Conservation (phyloP, 768 basidiomycete genomes). For the Hortiboletus flavorubellus region DNA sequence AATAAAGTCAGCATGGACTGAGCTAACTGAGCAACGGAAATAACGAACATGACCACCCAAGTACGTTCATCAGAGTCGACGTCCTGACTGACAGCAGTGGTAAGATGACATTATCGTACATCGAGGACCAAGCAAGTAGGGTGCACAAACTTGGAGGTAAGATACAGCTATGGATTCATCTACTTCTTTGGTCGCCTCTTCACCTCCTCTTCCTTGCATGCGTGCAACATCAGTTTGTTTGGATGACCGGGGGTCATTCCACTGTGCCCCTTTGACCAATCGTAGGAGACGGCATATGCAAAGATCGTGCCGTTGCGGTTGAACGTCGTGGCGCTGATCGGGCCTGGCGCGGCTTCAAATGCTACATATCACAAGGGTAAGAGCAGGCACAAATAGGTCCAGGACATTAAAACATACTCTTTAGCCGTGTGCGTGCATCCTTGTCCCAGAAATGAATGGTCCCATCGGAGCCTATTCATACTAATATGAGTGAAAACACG, state of each 20-base stretch:
- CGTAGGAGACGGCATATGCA: conserved; percentile 90
- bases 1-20: not conserved
- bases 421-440: conserved; percentile 86
- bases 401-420: conserved; percentile 48
- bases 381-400: not conserved
- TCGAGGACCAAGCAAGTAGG: conserved; percentile 2
- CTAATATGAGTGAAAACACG: conserved; percentile 16
- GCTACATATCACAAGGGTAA: conserved; percentile 38
- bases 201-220: conserved; percentile 85
- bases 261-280: conserved; percentile 90
- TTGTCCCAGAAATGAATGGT: conserved; percentile 95
- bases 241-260: conserved; percentile 69
- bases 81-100: not conserved
- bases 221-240: conserved; percentile 82
- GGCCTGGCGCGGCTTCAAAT: conserved; percentile 70
- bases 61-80: not conserved
- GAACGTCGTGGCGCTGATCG: conserved; percentile 78
- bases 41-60: not conserved
- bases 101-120: conserved; percentile 18
- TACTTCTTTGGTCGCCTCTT: conserved; percentile 53
- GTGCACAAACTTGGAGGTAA: not conserved
- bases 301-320: conserved; percentile 87
- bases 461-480: conserved; percentile 65
- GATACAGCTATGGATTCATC: not conserved
- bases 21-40: not conserved